Percentiles rank a stretch among this genome's conserved stretches.
These are phyloP conservation scores for Puccinia polysora DNA, from an alignment of 1,284 basidiomycete genomes.

Conservation along the genomic window DNA sequence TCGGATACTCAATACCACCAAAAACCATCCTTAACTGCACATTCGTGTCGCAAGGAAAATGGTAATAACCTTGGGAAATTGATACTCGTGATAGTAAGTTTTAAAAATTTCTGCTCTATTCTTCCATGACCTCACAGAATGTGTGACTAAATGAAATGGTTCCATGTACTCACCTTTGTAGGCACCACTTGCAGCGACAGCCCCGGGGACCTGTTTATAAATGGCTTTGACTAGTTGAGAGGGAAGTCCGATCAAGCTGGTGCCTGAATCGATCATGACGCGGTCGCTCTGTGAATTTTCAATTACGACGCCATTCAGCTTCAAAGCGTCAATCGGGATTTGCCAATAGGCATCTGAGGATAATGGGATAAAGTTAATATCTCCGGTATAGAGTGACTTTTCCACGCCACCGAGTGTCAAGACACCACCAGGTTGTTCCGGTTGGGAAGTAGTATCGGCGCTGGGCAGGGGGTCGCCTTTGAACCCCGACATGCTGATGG, in stretches of 20 bases:
- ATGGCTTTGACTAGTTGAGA: neutral
- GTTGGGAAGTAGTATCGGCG: neutral
- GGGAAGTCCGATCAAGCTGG: conserved; percentile 33
- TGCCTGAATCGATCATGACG: conserved; percentile 38
- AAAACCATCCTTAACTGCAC: conserved; percentile 28
- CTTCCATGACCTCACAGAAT: neutral
- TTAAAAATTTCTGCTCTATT: neutral
- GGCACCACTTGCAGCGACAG: conserved; percentile 16
- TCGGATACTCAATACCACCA: conserved; percentile 26
- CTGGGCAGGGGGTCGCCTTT: neutral
- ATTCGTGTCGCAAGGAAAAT: conserved; percentile 27
- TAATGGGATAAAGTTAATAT: conserved; percentile 31
- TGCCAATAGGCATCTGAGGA: conserved; percentile 26
- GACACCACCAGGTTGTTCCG: conserved; percentile 35
- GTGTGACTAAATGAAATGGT: neutral
- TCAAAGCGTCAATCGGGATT: conserved; percentile 31
- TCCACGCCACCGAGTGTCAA: conserved; percentile 31
- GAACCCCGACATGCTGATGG: conserved; percentile 42
- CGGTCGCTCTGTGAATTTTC: conserved; percentile 16
- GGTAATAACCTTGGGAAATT: conserved; percentile 18
- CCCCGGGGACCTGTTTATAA: conserved; percentile 24
- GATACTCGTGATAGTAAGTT: neutral
- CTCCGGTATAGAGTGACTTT: conserved; percentile 14
- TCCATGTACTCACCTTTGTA: conserved; percentile 18
- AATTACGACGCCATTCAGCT: conserved; percentile 9